Evolutionary conservation across 305 asterid genomes (phyloP).

Genomic region (Solanum chacoense): DNA sequence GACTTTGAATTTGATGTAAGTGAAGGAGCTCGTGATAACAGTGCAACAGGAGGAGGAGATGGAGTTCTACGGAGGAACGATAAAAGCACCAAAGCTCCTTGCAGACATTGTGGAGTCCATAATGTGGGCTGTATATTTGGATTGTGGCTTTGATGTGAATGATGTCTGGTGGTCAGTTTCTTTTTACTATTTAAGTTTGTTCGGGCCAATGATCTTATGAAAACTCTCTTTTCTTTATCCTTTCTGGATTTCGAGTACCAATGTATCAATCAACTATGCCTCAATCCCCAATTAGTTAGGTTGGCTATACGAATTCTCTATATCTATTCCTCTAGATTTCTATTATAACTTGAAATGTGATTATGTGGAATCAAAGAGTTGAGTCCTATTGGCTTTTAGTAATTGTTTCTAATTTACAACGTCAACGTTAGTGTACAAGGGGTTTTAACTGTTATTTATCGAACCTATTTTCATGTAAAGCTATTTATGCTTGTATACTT

Average conservation of each 20-base stretch:
- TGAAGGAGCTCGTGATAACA: constrained; percentile 38
- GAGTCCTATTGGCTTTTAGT: neutral
- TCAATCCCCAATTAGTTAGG: neutral
- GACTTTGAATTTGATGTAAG: constrained; percentile 17
- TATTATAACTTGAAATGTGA: neutral
- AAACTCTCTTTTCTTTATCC: neutral
- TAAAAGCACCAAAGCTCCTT: constrained; percentile 62
- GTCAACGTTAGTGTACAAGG: neutral
- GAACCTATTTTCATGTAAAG: neutral
- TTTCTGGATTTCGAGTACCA: neutral
- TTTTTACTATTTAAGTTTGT: neutral
- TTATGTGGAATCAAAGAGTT: neutral
- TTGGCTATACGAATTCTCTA: neutral
- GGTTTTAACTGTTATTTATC: neutral
- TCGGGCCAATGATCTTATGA: neutral
- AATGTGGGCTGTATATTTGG: constrained; percentile 22
- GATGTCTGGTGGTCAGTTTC: constrained; percentile 20
- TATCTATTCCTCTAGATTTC: neutral
- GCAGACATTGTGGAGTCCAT: constrained; percentile 26
- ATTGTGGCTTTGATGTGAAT: constrained; percentile 18
- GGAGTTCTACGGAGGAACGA: constrained; percentile 53
- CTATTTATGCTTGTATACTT: neutral
- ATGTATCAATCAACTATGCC: neutral
- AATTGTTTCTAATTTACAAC: neutral
- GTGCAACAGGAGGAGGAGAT: constrained; percentile 40